Evolutionary conservation across 2,329 filamentous ascomycete genomes (phyloP), one percentile per base, ranked within the genome.

Genomic region (Pseudopithomyces chartarum): DNA sequence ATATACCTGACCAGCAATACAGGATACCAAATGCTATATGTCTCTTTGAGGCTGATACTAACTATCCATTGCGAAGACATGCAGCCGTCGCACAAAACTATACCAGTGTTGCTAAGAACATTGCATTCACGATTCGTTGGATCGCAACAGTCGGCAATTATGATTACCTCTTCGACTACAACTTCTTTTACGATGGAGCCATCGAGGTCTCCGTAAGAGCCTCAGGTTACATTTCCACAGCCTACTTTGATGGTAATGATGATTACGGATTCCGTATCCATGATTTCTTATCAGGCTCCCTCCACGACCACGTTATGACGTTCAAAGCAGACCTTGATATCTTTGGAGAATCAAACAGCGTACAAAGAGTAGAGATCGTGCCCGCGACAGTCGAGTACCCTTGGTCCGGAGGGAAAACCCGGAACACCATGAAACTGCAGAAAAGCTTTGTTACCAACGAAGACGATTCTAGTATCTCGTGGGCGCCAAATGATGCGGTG

Each of bases 341-440:
- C 17, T 63, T 74, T 10, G 75, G 74, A 13, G 56, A 60, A 1
- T 60, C 62, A 17, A 78, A 79, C 57, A 73, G 71, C 53, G 64
- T 78, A 19, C 67, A 70, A 48, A 69, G 66, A 20, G 50, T 72
- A 0, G 66, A 70, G 1, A 58, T 77, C 33, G 66, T 73, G 15
- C 70, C 67, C 2, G 85, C 85, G 62, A 66, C 70, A 3, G 81
- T 78, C 52, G 82, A 52, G 49, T 63, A 83, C 65, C 74, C 79
- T 5, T 86, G 83, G 83, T 80, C 80, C n/a, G 73, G 73, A 34
- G 78, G 78, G 52, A 74, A 76, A 53, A 73, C 2, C 69, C 79
- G 63, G 83, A 82, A 67, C 64, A 85, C 83, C 0, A 84, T 85
- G 81, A 80, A 80, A 58, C 68, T 84, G 2, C 63, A 79, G 43